Conservation (phyloP, 106 monocot species). For the Allium fistulosum region DNA sequence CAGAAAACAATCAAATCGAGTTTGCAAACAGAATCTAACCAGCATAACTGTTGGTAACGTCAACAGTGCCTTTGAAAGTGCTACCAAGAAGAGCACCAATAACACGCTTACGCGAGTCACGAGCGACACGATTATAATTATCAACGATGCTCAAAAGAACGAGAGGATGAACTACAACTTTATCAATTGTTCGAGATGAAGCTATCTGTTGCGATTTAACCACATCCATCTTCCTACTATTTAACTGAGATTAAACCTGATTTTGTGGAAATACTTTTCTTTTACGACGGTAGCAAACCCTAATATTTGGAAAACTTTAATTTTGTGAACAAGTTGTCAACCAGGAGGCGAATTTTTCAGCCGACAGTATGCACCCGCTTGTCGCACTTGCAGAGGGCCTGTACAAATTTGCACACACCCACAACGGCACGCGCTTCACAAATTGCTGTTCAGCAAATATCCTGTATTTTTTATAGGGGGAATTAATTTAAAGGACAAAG, state of each 20-base stretch:
- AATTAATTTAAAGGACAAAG: too few relatives aligned
- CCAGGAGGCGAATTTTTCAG: too few relatives aligned
- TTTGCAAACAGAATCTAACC: conserved; percentile 23
- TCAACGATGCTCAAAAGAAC: conserved; percentile 98
- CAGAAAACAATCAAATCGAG: too few relatives aligned
- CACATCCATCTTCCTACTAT: conserved; percentile 60
- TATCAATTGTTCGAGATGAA: conserved; percentile 74
- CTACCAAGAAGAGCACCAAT: conserved; percentile 92
- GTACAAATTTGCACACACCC: too few relatives aligned
- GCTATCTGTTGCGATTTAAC: conserved; percentile 82
- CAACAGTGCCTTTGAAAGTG: conserved; percentile 73
- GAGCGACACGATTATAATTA: conserved; percentile 93
- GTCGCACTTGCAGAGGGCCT: too few relatives aligned
- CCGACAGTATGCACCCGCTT: too few relatives aligned
- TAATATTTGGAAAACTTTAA: too few relatives aligned
- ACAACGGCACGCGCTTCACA: too few relatives aligned
- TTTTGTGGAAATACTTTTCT: background rate
- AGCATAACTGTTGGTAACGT: conserved; percentile 97
- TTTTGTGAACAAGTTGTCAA: too few relatives aligned
- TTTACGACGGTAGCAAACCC: too few relatives aligned
- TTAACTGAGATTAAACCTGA: background rate
- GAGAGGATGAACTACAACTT: conserved; percentile 89
- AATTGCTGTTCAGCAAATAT: too few relatives aligned
- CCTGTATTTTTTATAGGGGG: too few relatives aligned
- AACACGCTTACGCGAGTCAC: conserved; percentile 91